Evolutionary conservation across 2,329 filamentous ascomycete species (phyloP).

Genomic region (Simplicillium aogashimaense): DNA sequence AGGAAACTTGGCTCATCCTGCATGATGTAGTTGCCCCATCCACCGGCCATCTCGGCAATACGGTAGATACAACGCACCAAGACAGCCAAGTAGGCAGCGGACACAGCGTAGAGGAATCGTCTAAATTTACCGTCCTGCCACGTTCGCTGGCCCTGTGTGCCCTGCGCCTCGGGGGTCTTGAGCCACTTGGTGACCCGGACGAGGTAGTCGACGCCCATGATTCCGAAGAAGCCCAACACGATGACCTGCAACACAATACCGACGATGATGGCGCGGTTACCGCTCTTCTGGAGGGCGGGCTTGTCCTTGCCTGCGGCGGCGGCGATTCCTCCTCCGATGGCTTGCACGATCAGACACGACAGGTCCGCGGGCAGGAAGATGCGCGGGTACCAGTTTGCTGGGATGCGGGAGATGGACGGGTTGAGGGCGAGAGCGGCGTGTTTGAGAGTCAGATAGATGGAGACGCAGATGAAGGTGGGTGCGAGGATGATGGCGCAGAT

Average conservation of each 20-base stretch:
- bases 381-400: slow-evolving; percentile 40
- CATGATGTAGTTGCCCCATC: slow-evolving; percentile 56
- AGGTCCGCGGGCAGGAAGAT: slow-evolving; percentile 52
- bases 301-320: slow-evolving; percentile 33
- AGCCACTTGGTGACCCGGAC: slow-evolving; percentile 30
- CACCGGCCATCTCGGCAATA: slow-evolving; percentile 53
- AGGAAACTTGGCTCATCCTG: slow-evolving; percentile 51
- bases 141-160: slow-evolving; percentile 20
- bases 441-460: slow-evolving; percentile 55
- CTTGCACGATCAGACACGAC: slow-evolving; percentile 48
- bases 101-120: slow-evolving; percentile 32
- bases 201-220: slow-evolving; percentile 33
- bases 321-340: slow-evolving; percentile 46
- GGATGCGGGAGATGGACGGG: slow-evolving; percentile 39
- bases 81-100: slow-evolving; percentile 32
- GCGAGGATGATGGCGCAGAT: slow-evolving; percentile 49
- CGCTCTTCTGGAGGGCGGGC: slow-evolving; percentile 26
- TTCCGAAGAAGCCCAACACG: slow-evolving; percentile 36
- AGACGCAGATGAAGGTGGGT: slow-evolving; percentile 51
- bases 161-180: slow-evolving; percentile 16
- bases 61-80: slow-evolving; percentile 45
- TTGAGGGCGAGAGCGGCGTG: slow-evolving; percentile 42
- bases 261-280: slow-evolving; percentile 43
- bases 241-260: slow-evolving; percentile 44
- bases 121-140: slow-evolving; percentile 34